These are phyloP conservation scores for Lyophyllum atratum DNA, from an alignment of 768 basidiomycete genomes.

Conservation along the genomic window DNA sequence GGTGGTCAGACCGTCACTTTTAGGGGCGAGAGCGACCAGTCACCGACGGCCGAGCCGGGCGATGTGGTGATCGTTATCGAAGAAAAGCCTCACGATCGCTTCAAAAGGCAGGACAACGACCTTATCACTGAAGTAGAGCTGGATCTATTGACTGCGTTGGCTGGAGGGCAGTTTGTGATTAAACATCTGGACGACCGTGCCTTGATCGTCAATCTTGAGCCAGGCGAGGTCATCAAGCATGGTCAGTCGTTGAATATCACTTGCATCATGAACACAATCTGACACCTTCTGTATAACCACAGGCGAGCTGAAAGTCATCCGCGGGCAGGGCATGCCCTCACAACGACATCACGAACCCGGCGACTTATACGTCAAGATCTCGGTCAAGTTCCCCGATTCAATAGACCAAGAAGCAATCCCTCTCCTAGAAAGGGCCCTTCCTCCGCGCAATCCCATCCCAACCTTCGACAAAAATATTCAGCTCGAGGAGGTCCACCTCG, in stretches of 20 bases:
- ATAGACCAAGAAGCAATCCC: constrained; percentile 69
- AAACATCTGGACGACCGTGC: constrained; percentile 93
- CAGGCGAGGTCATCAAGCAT: constrained; percentile 92
- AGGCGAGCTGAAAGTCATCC: constrained; percentile 91
- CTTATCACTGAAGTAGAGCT: constrained; percentile 86
- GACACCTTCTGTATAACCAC: constrained; percentile 5
- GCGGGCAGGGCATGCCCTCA: constrained; percentile 98
- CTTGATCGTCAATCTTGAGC: constrained; percentile 77
- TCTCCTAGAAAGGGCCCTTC: constrained; percentile 82
- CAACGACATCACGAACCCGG: constrained; percentile 97
- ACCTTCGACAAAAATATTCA: constrained; percentile 66
- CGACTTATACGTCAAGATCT: constrained; percentile 86
- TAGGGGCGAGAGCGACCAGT: constrained; percentile 89
- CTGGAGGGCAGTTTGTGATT: constrained; percentile 87
- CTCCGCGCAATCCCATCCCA: constrained; percentile 68
- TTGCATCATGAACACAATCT: not conserved
- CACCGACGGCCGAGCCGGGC: constrained; percentile 85
- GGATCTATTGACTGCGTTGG: constrained; percentile 91
- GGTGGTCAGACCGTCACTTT: constrained; percentile 90
- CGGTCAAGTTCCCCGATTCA: constrained; percentile 86
- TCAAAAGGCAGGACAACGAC: constrained; percentile 88
- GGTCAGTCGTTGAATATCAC: constrained; percentile 55
- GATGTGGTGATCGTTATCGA: constrained; percentile 95
- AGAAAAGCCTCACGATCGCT: constrained; percentile 87
- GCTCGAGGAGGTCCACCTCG: constrained; percentile 84